Evolutionary conservation across 2,329 filamentous ascomycete species (phyloP).

Genomic region (Fusarium subglutinans): DNA sequence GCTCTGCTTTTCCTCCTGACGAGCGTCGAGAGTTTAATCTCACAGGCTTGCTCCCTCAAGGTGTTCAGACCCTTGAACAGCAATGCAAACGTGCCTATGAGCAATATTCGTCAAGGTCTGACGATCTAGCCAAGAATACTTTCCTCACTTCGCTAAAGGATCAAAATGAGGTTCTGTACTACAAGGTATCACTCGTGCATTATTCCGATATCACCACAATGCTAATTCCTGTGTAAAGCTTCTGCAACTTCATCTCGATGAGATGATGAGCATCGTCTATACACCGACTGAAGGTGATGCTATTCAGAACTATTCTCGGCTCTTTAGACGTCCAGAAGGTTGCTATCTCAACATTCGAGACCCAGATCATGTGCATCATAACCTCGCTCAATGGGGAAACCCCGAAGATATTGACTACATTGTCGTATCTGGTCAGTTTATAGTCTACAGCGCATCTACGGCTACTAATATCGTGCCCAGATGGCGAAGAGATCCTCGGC

Average conservation of each 20-base stretch:
- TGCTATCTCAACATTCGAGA: constrained; percentile 82
- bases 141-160: constrained; percentile 87
- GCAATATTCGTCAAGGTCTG: constrained; percentile 72
- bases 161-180: constrained; percentile 87
- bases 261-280: constrained; percentile 93
- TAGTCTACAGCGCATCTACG: rapidly evolving
- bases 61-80: constrained; percentile 78
- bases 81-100: constrained; percentile 82
- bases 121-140: constrained; percentile 83
- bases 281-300: constrained; percentile 91
- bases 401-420: constrained; percentile 87
- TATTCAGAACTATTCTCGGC: constrained; percentile 81
- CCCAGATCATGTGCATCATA: constrained; percentile 69
- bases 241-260: constrained; percentile 78
- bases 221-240: constrained; percentile 58
- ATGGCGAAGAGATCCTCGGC: constrained; percentile 79
- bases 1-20: constrained; percentile 76
- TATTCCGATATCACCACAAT: neutral
- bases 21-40: constrained; percentile 78
- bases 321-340: constrained; percentile 82
- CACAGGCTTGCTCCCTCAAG: constrained; percentile 75
- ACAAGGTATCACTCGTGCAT: constrained; percentile 60
- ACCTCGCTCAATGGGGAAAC: constrained; percentile 73
- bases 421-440: constrained; percentile 76
- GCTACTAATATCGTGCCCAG: constrained; percentile 37